Percentiles rank a stretch among this genome's conserved stretches.
phyloP scores from a whole-genome alignment of 2,329 filamentous ascomycete species.

The Cadophora sp. region DNA sequence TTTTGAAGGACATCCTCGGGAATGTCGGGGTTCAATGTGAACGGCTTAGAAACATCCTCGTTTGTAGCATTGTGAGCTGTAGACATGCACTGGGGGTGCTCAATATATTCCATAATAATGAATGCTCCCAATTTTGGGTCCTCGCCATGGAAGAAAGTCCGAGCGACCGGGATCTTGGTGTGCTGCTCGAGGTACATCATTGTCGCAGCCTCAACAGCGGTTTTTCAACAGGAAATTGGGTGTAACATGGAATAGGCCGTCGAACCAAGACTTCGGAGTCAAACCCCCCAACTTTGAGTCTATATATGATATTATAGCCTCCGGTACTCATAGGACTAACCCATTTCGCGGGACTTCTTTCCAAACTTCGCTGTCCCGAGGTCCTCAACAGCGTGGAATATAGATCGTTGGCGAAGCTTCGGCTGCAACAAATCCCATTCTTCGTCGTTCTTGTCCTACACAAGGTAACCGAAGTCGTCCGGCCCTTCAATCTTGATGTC shows the following conservation, averaged over 20 bases:
- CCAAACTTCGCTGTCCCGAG: slow-evolving; percentile 30
- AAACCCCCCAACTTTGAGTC: slow-evolving; percentile 29
- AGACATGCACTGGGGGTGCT: slow-evolving; percentile 36
- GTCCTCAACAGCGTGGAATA: slow-evolving; percentile 21
- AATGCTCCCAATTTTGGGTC: slow-evolving; percentile 26
- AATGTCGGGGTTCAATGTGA: slow-evolving; percentile 39
- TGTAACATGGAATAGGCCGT: slow-evolving; percentile 27
- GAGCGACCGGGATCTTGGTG: slow-evolving; percentile 28
- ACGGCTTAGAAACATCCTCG: slow-evolving; percentile 34
- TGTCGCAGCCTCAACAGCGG: slow-evolving; percentile 22
- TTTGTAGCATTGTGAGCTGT: slow-evolving; percentile 42
- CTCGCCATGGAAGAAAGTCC: slow-evolving; percentile 23
- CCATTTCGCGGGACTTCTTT: slow-evolving; percentile 27
- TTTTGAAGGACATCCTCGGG: slow-evolving; percentile 23
- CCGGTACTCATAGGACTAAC: slow-evolving; percentile 31
- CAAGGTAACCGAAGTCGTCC: slow-evolving; percentile 33
- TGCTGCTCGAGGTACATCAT: slow-evolving; percentile 25
- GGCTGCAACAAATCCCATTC: slow-evolving; percentile 30
- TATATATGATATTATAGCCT: slow-evolving; percentile 37
- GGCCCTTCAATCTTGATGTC: slow-evolving; percentile 1
- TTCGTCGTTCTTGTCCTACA: slow-evolving; percentile 37
- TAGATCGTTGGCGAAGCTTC: slow-evolving; percentile 26
- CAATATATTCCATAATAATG: slow-evolving; percentile 27
- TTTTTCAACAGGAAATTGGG: slow-evolving; percentile 28
- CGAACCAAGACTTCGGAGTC: slow-evolving; percentile 28